Evolutionary conservation across 441 rosid species (phyloP).

Genomic region (Breynia disticha): DNA sequence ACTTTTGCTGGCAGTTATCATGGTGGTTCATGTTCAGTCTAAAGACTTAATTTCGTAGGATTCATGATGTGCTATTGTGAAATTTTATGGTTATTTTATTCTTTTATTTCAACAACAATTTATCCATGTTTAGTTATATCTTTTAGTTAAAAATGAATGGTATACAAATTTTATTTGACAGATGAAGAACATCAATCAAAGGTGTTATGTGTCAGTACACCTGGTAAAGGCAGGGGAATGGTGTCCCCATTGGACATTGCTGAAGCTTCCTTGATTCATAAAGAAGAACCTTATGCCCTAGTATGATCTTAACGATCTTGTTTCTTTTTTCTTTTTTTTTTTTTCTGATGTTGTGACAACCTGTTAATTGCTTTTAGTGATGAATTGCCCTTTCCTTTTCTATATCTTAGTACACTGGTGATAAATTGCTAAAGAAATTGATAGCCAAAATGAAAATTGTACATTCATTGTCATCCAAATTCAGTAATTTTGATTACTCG

Average conservation of each 20-base stretch:
- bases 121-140: too few species aligned
- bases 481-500: too few species aligned
- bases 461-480: too few species aligned
- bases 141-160: too few species aligned
- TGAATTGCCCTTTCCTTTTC: neutral
- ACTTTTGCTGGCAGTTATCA: too few species aligned
- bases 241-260: slow-evolving; percentile 51
- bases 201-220: slow-evolving; percentile 36
- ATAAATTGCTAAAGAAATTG: neutral
- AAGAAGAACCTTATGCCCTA: slow-evolving; percentile 65
- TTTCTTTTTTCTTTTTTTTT: neutral
- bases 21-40: too few species aligned
- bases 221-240: slow-evolving; percentile 75
- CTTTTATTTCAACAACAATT: too few species aligned
- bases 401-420: too few species aligned
- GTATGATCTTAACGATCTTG: slow-evolving; percentile 23
- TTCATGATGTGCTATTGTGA: too few species aligned
- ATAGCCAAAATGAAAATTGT: neutral
- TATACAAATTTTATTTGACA: slow-evolving; percentile 15
- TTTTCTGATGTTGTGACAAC: slow-evolving; percentile 1
- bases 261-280: slow-evolving; percentile 59
- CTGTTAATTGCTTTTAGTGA: neutral
- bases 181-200: slow-evolving; percentile 37
- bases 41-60: too few species aligned
- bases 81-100: too few species aligned